Percentiles rank a stretch among this genome's conserved stretches.
Evolutionary conservation across 2,329 filamentous ascomycete genomes (phyloP).

Genomic region (Xylariaceae sp.): DNA sequence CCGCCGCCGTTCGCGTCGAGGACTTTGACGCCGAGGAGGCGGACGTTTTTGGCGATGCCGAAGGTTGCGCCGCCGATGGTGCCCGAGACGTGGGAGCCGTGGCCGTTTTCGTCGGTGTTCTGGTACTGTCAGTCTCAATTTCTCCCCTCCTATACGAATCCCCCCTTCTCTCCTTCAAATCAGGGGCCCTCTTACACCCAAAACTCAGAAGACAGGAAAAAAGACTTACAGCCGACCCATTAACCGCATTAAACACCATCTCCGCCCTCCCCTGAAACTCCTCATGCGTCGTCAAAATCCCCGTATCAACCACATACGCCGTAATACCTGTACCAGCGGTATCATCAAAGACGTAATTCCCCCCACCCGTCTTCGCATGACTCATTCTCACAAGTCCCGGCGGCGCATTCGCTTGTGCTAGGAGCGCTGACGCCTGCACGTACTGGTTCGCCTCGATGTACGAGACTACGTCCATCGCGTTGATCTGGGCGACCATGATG

Average conservation of each 20-base stretch:
- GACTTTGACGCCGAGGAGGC: slow-evolving; percentile 57
- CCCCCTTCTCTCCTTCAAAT: no score
- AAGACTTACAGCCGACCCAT: slow-evolving; percentile 38
- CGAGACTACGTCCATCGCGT: slow-evolving; percentile 43
- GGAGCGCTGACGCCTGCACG: slow-evolving; percentile 40
- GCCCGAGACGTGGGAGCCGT: slow-evolving; percentile 60
- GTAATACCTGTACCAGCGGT: slow-evolving; percentile 52
- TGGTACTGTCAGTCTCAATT: slow-evolving; percentile 22
- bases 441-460: slow-evolving; percentile 51
- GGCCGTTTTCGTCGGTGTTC: slow-evolving; percentile 54
- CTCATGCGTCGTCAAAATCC: slow-evolving; percentile 51
- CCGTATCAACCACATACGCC: slow-evolving; percentile 61
- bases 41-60: slow-evolving; percentile 56
- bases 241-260: slow-evolving; percentile 49
- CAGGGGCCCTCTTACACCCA: no score
- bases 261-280: slow-evolving; percentile 53
- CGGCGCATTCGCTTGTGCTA: slow-evolving; percentile 50
- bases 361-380: slow-evolving; percentile 33
- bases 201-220: background rate
- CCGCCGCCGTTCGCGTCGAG: slow-evolving; percentile 47
- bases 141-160: background rate
- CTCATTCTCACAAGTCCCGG: slow-evolving; percentile 51
- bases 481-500: slow-evolving; percentile 45
- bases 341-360: slow-evolving; percentile 48
- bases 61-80: slow-evolving; percentile 57